Evolutionary conservation across 805 yeast genomes (phyloP).

Genomic region (Brettanomyces sp.): DNA sequence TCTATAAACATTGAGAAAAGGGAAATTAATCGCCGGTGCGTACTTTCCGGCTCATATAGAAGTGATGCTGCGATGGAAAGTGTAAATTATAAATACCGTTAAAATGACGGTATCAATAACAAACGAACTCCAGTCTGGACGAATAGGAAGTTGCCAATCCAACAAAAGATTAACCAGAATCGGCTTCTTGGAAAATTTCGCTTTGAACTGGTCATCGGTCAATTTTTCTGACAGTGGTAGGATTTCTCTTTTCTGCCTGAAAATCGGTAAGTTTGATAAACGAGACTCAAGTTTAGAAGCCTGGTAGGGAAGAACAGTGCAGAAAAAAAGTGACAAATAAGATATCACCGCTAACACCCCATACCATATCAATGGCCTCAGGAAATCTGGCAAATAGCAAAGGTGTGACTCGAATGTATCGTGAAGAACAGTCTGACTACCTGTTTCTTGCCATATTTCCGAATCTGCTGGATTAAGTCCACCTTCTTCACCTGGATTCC

Average conservation of each 20-base stretch:
- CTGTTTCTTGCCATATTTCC: conserved; percentile 4
- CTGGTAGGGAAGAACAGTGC: conserved; percentile 10
- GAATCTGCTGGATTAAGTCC: neutral
- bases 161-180: neutral
- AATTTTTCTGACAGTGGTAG: neutral
- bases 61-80: neutral
- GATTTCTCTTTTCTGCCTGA: neutral
- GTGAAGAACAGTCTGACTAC: conserved; percentile 15
- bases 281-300: conserved; percentile 15
- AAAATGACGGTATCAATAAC: neutral
- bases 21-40: too few relatives aligned
- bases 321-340: conserved; percentile 12
- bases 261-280: neutral
- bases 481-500: conserved; percentile 17
- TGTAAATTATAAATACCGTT: neutral
- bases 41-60: neutral
- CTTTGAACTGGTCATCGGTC: neutral
- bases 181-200: neutral
- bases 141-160: neutral
- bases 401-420: conserved; percentile 20
- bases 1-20: too few relatives aligned
- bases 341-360: conserved; percentile 5
- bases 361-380: conserved; percentile 15
- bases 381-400: conserved; percentile 23
- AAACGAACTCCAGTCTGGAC: neutral